phyloP scores from a whole-genome alignment of 768 basidiomycete genomes.

The Coprinopsis cinerea region DNA sequence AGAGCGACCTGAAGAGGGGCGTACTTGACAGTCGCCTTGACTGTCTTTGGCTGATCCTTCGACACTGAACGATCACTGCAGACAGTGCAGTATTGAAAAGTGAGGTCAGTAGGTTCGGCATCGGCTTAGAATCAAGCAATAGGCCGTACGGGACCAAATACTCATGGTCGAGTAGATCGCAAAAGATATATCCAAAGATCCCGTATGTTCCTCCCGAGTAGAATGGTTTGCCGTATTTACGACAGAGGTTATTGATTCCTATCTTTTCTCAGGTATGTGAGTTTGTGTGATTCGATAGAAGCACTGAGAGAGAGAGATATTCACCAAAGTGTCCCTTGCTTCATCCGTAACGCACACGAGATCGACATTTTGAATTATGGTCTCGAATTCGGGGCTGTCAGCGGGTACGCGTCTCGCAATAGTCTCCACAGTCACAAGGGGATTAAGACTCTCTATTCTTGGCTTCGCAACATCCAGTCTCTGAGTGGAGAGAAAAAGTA shows the following conservation, averaged over 20 bases:
- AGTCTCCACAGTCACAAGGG: slow-evolving; percentile 79
- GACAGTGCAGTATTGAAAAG: not conserved
- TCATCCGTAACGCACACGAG: slow-evolving; percentile 86
- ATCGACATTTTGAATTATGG: slow-evolving; percentile 62
- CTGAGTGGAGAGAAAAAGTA: slow-evolving; percentile 36
- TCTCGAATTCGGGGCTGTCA: slow-evolving; percentile 47
- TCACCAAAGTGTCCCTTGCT: slow-evolving; percentile 63
- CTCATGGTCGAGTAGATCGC: slow-evolving; percentile 83
- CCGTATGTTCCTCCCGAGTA: slow-evolving; percentile 94
- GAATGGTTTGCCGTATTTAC: slow-evolving; percentile 68
- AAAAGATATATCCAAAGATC: slow-evolving; percentile 88
- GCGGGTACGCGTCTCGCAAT: slow-evolving; percentile 44
- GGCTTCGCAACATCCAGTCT: slow-evolving; percentile 79
- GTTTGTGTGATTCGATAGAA: slow-evolving; percentile 11
- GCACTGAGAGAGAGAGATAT: slow-evolving; percentile 23
- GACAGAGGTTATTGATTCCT: slow-evolving; percentile 72
- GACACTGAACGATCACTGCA: slow-evolving; percentile 58
- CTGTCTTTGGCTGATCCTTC: slow-evolving; percentile 52
- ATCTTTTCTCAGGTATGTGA: slow-evolving; percentile 42
- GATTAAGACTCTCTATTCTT: slow-evolving; percentile 86
- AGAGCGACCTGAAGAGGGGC: slow-evolving; percentile 57
- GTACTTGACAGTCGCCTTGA: slow-evolving; percentile 61
- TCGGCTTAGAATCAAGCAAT: slow-evolving; percentile 3
- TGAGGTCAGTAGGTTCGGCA: slow-evolving; percentile 3
- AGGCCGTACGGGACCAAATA: slow-evolving; percentile 74